These are phyloP conservation scores for Ogataea dorogensis DNA, from an alignment of 805 yeast genomes.

Conservation along the genomic window DNA sequence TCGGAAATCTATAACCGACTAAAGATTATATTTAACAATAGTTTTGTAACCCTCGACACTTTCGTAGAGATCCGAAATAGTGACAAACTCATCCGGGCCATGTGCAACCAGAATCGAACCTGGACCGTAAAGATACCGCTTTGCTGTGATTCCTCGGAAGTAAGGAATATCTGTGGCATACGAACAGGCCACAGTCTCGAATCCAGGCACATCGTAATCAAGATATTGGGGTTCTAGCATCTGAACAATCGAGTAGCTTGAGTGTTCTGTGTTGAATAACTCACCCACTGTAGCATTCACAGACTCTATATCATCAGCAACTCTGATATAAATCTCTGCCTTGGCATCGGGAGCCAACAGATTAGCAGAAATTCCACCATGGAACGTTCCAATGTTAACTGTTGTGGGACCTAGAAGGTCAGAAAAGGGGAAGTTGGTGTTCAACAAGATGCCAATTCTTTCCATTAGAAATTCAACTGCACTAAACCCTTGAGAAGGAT, in stretches of 20 bases:
- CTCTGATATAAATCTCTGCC: slow-evolving; percentile 48
- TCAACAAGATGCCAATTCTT: slow-evolving; percentile 39
- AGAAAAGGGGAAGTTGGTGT: slow-evolving; percentile 42
- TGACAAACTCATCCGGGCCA: slow-evolving; percentile 29
- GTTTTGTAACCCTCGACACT: slow-evolving; percentile 51
- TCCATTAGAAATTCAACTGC: slow-evolving; percentile 53
- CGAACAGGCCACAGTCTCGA: slow-evolving; percentile 37
- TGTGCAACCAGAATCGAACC: slow-evolving; percentile 58
- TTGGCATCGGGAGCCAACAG: slow-evolving; percentile 54
- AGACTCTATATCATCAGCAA: slow-evolving; percentile 43
- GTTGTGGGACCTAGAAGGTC: slow-evolving; percentile 56
- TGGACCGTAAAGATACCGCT: slow-evolving; percentile 56
- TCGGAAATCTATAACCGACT: slow-evolving; percentile 9
- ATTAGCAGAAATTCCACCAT: slow-evolving; percentile 60
- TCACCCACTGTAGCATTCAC: slow-evolving; percentile 37
- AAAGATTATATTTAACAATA: slow-evolving; percentile 29
- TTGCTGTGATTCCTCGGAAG: slow-evolving; percentile 21
- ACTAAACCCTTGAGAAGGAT: slow-evolving; percentile 58
- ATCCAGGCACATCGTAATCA: slow-evolving; percentile 58
- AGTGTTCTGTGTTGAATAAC: slow-evolving; percentile 24
- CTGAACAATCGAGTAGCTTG: slow-evolving; percentile 14
- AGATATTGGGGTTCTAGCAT: slow-evolving; percentile 39
- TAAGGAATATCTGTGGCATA: slow-evolving; percentile 41
- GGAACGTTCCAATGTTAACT: slow-evolving; percentile 50
- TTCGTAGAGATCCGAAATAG: slow-evolving; percentile 40